Evolutionary conservation across 75 land plant species (phyloP), one percentile per base, ranked within the genome.

Genomic region (Azolla pinnata): DNA sequence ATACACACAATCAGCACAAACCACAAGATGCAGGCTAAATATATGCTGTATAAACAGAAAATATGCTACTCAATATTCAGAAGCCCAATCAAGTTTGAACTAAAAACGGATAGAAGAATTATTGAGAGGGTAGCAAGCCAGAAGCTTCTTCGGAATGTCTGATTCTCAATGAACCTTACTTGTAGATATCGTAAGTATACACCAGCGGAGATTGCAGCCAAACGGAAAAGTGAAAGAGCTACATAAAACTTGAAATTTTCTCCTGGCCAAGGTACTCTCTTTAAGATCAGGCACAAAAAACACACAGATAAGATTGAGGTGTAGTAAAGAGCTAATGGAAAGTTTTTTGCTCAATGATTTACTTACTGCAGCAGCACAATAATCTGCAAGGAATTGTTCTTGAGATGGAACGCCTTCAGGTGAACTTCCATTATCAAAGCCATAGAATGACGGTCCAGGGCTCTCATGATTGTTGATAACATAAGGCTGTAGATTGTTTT

Each of bases 181-280:
- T 81, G 71, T 17, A 78, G 64, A 82, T 81, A 85, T 53, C 99
- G 74, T 33, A 72, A 59, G 66, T 79, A 76, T 16, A 95, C 73
- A 44, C 99, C 99, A 34, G 91, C 85, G 62, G 40, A 79, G 52
- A 95, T 95, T 62, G 90, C 76, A 58, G 88, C 85, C 2, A 76
- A 79, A 46, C 99, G 90, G 62, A 95, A 95, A 33, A 89, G 55
- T 24, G 96, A 77, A 46, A 95, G 75, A 46, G 83, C 83, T 62
- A 86, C 33, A 67, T 95, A 89, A 44, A 89, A 95, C 33, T 83
- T 89, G 96, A 96, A 95, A 0, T 67, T 70, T 33, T 69, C 69
- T 30, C 29, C 80, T 35, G 99, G 99, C 91, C 96, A 95, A 58
- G 79, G 76, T 58, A 66, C 79, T 56, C 79, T 75, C 99, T 95